Evolutionary conservation across 139 green algal species (phyloP).

Genomic region (Coelastrella sp.): DNA sequence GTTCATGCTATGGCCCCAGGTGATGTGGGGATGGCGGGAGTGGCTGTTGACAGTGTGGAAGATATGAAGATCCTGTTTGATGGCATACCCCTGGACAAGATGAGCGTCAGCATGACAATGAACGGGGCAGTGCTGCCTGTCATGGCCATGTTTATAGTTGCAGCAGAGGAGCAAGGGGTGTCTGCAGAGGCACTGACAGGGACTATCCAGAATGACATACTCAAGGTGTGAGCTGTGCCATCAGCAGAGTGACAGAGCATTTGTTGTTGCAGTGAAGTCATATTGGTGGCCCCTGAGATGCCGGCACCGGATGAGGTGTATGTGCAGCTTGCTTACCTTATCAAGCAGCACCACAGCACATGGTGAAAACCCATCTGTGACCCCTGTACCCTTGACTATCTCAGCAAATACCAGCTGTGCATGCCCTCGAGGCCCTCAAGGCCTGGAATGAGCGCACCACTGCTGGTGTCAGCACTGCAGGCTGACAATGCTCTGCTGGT

Average conservation of each 20-base stretch:
- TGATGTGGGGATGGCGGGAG: conserved; percentile 84
- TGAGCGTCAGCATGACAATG: conserved; percentile 84
- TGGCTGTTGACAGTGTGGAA: conserved; percentile 79
- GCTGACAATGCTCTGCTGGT: no score
- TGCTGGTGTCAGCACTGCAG: neutral
- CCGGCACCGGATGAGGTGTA: neutral
- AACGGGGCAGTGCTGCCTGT: conserved; percentile 81
- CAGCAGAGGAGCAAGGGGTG: conserved; percentile 75
- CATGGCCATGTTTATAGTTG: conserved; percentile 76
- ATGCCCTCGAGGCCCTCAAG: neutral
- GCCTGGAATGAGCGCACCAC: neutral
- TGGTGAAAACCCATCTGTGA: neutral
- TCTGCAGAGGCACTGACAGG: conserved; percentile 55
- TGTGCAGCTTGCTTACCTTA: neutral
- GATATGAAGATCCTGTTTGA: conserved; percentile 81
- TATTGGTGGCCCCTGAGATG: no score
- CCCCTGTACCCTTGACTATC: neutral
- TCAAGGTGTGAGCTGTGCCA: conserved; percentile 61
- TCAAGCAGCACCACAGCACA: neutral
- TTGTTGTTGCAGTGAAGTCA: no score
- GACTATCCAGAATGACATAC: conserved; percentile 86
- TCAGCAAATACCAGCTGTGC: neutral
- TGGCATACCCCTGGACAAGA: conserved; percentile 76
- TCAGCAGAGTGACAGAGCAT: neutral
- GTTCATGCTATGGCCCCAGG: conserved; percentile 48